Percentiles rank a stretch among this genome's conserved stretches.
These are phyloP conservation scores for Penicillium sp. DNA, from an alignment of 2,329 filamentous ascomycete species.

Conservation along the genomic window DNA sequence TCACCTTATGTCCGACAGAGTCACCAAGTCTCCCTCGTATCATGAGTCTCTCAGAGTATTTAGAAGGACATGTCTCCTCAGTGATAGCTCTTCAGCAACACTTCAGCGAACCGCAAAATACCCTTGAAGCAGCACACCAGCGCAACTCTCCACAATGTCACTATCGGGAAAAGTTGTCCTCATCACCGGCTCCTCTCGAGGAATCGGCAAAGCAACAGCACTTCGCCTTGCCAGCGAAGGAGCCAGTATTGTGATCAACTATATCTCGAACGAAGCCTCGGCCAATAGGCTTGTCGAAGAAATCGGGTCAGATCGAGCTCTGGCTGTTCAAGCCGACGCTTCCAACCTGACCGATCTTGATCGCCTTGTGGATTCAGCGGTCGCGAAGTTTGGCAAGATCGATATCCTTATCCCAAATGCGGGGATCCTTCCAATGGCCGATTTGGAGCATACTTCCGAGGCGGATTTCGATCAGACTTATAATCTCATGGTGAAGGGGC, in stretches of 20 bases:
- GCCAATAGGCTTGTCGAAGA: constrained; percentile 55
- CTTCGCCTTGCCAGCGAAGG: constrained; percentile 40
- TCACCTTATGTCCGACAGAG: too few species aligned
- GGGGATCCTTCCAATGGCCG: constrained; percentile 51
- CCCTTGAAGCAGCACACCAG: too few species aligned
- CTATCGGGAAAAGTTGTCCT: constrained; percentile 34
- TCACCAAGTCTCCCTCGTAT: too few species aligned
- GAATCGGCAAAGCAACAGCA: constrained; percentile 42
- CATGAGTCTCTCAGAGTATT: too few species aligned
- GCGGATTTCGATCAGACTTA: constrained; percentile 52
- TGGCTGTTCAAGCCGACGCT: constrained; percentile 58
- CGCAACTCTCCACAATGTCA: constrained; percentile 16
- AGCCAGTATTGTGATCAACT: constrained; percentile 52
- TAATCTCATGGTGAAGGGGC: constrained; percentile 57
- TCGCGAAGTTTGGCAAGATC: constrained; percentile 54
- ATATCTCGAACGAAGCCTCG: constrained; percentile 54
- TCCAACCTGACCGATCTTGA: constrained; percentile 47
- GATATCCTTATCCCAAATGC: constrained; percentile 61
- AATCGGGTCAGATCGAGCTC: constrained; percentile 47
- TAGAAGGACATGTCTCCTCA: too few species aligned
- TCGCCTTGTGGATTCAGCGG: constrained; percentile 49
- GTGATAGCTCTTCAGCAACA: too few species aligned
- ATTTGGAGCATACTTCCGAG: constrained; percentile 51
- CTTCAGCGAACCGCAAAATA: too few species aligned
- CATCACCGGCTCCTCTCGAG: constrained; percentile 43